phyloP scores from a whole-genome alignment of 2,329 filamentous ascomycete species.

The Claviceps sp. region DNA sequence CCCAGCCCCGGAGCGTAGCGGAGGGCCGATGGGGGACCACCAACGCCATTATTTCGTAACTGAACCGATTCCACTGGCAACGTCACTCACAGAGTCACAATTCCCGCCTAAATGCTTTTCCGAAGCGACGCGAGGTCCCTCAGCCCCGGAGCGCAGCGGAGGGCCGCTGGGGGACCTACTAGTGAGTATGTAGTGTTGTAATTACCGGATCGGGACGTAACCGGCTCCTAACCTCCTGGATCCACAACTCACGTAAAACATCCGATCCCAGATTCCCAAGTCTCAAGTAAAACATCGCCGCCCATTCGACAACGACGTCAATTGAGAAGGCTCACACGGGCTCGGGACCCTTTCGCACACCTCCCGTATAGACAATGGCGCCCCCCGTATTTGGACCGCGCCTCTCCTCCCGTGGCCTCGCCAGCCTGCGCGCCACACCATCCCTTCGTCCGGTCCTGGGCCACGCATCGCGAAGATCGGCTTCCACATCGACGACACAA shows the following conservation, averaged over 20 bases:
- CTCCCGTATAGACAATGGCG: conserved; percentile 5
- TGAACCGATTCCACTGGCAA: too few relatives aligned
- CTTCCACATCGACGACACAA: conserved; percentile 18
- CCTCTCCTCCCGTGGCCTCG: conserved; percentile 6
- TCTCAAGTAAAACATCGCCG: not conserved
- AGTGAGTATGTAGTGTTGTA: too few relatives aligned
- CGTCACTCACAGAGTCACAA: too few relatives aligned
- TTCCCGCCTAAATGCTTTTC: too few relatives aligned
- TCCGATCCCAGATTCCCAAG: not conserved
- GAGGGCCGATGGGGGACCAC: too few relatives aligned
- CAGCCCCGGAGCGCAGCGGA: too few relatives aligned
- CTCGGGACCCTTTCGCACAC: conserved; percentile 1
- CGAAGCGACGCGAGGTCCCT: too few relatives aligned
- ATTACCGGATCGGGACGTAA: too few relatives aligned
- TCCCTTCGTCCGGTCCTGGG: conserved; percentile 1
- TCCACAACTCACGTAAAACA: not conserved
- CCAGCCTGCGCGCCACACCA: conserved; percentile 2
- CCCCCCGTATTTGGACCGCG: conserved; percentile 8
- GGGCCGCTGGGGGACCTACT: too few relatives aligned
- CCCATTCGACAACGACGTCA: not conserved
- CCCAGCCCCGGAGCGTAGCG: too few relatives aligned
- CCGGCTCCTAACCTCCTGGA: not conserved
- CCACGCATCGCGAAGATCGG: conserved; percentile 15
- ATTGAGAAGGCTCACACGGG: conserved; percentile 9
- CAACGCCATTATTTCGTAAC: too few relatives aligned